Base-by-base conservation (phyloP, 306 rosid genomes). In the Sechiopsis laciniata region DNA sequence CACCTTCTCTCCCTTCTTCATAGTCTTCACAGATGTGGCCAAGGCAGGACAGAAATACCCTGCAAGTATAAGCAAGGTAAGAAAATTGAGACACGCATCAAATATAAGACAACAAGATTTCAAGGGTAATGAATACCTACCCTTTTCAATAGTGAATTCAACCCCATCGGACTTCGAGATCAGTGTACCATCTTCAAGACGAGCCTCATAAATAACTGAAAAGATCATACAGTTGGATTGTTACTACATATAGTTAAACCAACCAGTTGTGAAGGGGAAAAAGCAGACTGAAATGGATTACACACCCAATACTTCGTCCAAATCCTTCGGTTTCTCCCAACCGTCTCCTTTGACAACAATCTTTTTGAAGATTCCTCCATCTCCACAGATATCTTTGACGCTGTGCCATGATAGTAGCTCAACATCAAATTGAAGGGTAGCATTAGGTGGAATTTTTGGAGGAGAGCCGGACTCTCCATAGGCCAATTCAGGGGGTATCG, bases 1-100 rank as follows among this genome's bases (percentile, higher is more conserved):
- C 57, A 78, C 96, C 56, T 88, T 92, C 77, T 88, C 96, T 19
- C 92, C 91, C 75, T 87, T 90, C 83, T 92, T 90, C 98, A 92
- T 92, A 72, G 96, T 88, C 77, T 86, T 92, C 75, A 90, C 88
- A 75, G 93, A 86, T 79, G 78, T 92, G 1, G 91, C 79, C 48
- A 92, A 77, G 2, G 98, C 98, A 75, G 91, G 88, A 55, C 96
- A 92, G 66, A 84, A 88, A 71, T 81, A 78, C 67, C 96, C 97
- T 92, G 67, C 45, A 72, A 7, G 10, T 91, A 72, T 21, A 64
- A 10, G 8, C n/a, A 10, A 9, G 24, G 60, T 21, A 48, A 17
- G 1, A 13, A 19, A 56, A 58, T 17, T 40, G 8, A 75, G 37
- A 22, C 2, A 40, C 65, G 13, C 13, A 0, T 2, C 45, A 10